Evolutionary conservation across 345 rosid genomes (phyloP), one percentile per base, ranked within the genome.

Genomic region (Boechera retrofracta): DNA sequence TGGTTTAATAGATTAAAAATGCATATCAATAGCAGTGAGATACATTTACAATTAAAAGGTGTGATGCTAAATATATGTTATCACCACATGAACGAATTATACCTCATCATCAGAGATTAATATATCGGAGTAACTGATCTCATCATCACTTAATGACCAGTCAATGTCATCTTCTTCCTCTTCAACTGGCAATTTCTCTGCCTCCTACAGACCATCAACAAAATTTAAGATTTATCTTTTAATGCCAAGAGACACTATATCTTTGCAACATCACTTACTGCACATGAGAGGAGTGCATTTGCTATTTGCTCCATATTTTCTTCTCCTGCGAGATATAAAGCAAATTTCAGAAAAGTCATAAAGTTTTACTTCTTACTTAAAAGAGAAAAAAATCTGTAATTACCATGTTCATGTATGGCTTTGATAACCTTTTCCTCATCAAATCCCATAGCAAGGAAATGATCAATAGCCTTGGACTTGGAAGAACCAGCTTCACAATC

Each of bases 401-500:
- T 83, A 92, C 98, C 93, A 58, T 80, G 81, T 83, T 94, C 87
- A 16, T 82, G 88, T 24, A 92, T 85, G 12, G 82, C 92, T 73
- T 84, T 88, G 64, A 81, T 78, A 45, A 90, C 92, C 35, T 85
- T 73, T 56, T 89, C 82, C 49, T 83, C 89, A 10, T 86, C 59
- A 72, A 89, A 92, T 13, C 97, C 98, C 98, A 90, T 91, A 6
- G 81, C 86, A 29, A 87, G 76, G 73, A 91, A 93, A 57, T 86
- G 83, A 82, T 84, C 84, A 11, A 79, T 79, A 62, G 80, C 24
- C 74, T 85, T 90, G 57, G 92, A 61, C 62, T 77, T 82, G 42
- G 89, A 85, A 12, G 91, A 87, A 71, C 90, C 78, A 56, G 82
- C 84, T 28, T 81, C 81, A 1, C 78, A 78, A 72, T 78, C 73